phyloP scores from a whole-genome alignment of 2,329 filamentous ascomycete species.

The Elsinoe batatas region DNA sequence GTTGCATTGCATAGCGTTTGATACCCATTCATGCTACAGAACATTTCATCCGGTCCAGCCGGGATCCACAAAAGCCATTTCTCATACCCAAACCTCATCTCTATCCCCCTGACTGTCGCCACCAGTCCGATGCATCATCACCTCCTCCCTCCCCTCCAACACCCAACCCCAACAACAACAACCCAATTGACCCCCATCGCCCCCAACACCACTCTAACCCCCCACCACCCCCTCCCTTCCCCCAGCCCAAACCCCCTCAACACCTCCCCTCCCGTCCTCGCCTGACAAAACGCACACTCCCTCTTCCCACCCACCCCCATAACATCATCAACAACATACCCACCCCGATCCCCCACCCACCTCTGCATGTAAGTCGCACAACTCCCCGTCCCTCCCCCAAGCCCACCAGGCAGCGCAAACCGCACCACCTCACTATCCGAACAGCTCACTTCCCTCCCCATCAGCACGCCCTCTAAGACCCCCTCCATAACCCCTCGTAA shows the following conservation, averaged over 20 bases:
- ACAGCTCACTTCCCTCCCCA: neutral
- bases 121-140: neutral
- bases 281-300: constrained; percentile 75
- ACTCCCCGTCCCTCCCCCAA: neutral
- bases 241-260: constrained; percentile 59
- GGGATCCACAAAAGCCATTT: neutral
- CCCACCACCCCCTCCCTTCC: constrained; percentile 50
- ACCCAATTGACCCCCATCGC: constrained; percentile 53
- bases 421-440: neutral
- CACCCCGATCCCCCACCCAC: neutral
- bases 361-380: neutral
- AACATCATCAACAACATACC: neutral
- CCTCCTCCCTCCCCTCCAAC: neutral
- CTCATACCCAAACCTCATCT: neutral
- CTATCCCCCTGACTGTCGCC: neutral
- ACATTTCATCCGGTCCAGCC: neutral
- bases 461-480: constrained; percentile 44
- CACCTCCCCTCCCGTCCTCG: constrained; percentile 81
- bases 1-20: neutral
- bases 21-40: neutral
- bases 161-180: constrained; percentile 5
- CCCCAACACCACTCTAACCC: constrained; percentile 48
- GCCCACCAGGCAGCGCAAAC: neutral
- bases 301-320: constrained; percentile 48
- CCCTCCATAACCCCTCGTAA: constrained; percentile 70